phyloP scores from a whole-genome alignment of 441 rosid species.

The Gossypium laxum region DNA sequence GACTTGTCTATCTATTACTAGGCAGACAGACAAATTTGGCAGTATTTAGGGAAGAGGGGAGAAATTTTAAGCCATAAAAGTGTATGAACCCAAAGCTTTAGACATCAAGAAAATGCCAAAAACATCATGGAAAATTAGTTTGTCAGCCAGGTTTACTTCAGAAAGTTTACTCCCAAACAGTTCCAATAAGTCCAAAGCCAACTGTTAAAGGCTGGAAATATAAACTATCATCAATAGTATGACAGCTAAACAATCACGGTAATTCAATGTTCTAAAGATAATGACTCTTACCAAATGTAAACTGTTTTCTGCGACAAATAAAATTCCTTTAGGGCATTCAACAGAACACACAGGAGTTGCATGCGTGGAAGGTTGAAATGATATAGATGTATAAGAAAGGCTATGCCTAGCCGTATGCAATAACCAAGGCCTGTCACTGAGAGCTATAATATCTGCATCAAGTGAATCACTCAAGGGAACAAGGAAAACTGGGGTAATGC shows the following conservation, averaged over 20 bases:
- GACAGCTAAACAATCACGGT: slow-evolving; percentile 13
- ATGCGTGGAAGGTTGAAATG: slow-evolving; percentile 93
- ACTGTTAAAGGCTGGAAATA: not conserved
- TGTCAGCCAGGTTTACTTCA: not conserved
- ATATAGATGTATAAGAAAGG: slow-evolving; percentile 76
- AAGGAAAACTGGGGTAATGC: slow-evolving; percentile 91
- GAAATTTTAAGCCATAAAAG: not conserved
- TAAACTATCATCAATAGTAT: slow-evolving; percentile 5
- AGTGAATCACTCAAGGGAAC: slow-evolving; percentile 73
- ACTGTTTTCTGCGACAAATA: slow-evolving; percentile 90
- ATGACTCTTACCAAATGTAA: slow-evolving; percentile 67
- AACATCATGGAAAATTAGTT: not conserved
- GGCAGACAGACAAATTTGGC: not conserved
- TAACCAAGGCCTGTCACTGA: slow-evolving; percentile 96
- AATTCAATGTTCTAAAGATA: slow-evolving; percentile 11
- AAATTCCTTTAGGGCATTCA: slow-evolving; percentile 87
- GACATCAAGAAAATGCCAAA: not conserved
- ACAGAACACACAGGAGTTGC: slow-evolving; percentile 82
- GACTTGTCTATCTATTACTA: not conserved
- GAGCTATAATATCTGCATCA: slow-evolving; percentile 78
- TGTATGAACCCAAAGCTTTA: not conserved
- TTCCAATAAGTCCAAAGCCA: not conserved
- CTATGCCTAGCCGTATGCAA: slow-evolving; percentile 88
- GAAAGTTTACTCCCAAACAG: not conserved
- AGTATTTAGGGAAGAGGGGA: not conserved